A percentile compares a stretch with the other conserved stretches of the same genome.
Conservation (phyloP, 441 rosid genomes). For the Adansonia grandidieri region DNA sequence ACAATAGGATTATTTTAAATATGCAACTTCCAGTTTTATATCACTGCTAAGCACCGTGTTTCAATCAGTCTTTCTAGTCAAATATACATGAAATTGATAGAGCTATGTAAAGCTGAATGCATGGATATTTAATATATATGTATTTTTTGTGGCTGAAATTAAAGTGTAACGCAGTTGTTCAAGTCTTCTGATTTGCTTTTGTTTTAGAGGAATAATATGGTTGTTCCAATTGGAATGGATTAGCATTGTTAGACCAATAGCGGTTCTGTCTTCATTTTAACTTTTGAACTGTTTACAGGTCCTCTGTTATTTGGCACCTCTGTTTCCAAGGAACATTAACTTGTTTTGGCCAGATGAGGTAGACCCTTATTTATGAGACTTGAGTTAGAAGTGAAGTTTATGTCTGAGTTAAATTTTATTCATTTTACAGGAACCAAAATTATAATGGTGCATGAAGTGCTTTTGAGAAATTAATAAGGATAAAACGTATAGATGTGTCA, state of each 20-base stretch:
- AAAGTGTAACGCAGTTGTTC: background rate
- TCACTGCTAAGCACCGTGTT: conserved; percentile 27
- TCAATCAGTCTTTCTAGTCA: conserved; percentile 19
- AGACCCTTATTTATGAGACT: conserved; percentile 35
- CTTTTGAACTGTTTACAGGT: conserved; percentile 56
- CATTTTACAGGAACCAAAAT: conserved; percentile 15
- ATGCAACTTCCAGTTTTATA: conserved; percentile 14
- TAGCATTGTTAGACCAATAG: conserved; percentile 16
- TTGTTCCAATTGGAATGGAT: conserved; percentile 15
- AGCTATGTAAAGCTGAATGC: conserved; percentile 7
- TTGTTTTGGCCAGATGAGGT: conserved; percentile 99
- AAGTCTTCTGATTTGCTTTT: conserved; percentile 2
- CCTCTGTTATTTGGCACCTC: conserved; percentile 88
- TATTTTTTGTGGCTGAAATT: background rate
- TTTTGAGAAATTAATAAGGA: background rate
- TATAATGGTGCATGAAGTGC: conserved; percentile 16
- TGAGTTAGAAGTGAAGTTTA: conserved; percentile 23
- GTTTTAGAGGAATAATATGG: background rate
- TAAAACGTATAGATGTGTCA: background rate
- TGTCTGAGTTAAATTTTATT: conserved; percentile 28
- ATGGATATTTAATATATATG: background rate
- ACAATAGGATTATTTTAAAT: conserved; percentile 16
- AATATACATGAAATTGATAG: conserved; percentile 12
- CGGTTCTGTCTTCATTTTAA: background rate
- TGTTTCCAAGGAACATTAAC: conserved; percentile 81